phyloP scores from a whole-genome alignment of 75 land plant genomes.

The Cryptomeria japonica region DNA sequence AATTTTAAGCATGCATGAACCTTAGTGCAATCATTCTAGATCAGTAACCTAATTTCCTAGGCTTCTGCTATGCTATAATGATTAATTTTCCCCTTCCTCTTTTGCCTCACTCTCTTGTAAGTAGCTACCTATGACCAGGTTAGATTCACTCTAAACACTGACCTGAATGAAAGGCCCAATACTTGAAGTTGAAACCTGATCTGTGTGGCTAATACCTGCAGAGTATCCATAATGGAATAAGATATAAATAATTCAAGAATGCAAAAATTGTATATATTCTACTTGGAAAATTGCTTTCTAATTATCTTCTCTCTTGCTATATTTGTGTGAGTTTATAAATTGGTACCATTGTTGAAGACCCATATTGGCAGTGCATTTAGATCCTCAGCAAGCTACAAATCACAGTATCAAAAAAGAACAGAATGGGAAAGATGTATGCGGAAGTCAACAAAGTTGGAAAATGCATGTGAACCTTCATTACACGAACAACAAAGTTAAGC shows the following conservation, averaged over 20 bases:
- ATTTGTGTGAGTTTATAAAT: neutral
- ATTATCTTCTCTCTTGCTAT: neutral
- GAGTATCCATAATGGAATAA: neutral
- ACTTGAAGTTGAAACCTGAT: conserved; percentile 60
- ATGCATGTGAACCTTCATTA: neutral
- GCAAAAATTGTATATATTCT: neutral
- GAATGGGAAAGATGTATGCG: neutral
- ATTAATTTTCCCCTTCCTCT: neutral
- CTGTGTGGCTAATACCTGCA: conserved; percentile 81
- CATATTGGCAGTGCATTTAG: conserved; percentile 80
- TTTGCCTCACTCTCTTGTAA: neutral
- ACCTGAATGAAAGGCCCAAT: conserved; percentile 84
- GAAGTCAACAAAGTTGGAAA: neutral
- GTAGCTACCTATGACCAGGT: no score
- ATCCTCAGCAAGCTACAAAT: conserved; percentile 86
- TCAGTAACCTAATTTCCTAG: neutral
- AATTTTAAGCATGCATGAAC: neutral
- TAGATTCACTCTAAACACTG: conserved; percentile 4
- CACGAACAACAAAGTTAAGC: conserved; percentile 2
- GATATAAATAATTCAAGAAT: conserved; percentile 2
- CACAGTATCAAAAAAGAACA: neutral
- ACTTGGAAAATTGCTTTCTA: neutral
- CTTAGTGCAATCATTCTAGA: neutral
- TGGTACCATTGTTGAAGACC: conserved; percentile 91
- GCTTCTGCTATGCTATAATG: neutral